A percentile compares a stretch with the other conserved stretches of the same genome.
Evolutionary conservation across 2,329 filamentous ascomycete species (phyloP).

Genomic region (Massarina eburnea): DNA sequence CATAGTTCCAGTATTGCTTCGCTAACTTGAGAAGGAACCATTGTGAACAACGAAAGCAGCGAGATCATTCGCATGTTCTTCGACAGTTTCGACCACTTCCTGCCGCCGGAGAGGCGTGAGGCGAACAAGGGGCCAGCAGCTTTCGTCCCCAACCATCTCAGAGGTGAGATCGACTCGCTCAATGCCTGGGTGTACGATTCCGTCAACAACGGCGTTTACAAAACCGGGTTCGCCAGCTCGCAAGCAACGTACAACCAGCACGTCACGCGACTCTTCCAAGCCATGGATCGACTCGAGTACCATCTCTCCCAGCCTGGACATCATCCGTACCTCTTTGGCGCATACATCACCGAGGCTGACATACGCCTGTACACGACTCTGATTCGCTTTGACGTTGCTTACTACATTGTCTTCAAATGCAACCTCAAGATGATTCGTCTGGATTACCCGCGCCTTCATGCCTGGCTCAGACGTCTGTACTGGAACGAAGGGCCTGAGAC

Average conservation of each 20-base stretch:
- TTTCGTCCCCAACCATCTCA: conserved; percentile 68
- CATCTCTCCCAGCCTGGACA: conserved; percentile 59
- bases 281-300: conserved; percentile 74
- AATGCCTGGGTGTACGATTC: conserved; percentile 78
- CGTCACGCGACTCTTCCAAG: conserved; percentile 70
- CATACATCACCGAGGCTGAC: conserved; percentile 53
- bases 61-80: conserved; percentile 40
- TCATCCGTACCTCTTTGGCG: conserved; percentile 73
- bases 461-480: conserved; percentile 79
- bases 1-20: not conserved
- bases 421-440: conserved; percentile 82
- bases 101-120: conserved; percentile 56
- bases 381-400: conserved; percentile 57
- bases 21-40: conserved; percentile 23
- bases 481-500: conserved; percentile 60
- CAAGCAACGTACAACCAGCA: conserved; percentile 80
- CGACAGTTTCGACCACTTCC: conserved; percentile 33
- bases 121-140: conserved; percentile 55
- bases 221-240: conserved; percentile 78
- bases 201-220: conserved; percentile 59
- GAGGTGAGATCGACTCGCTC: conserved; percentile 69
- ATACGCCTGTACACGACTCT: conserved; percentile 59
- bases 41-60: conserved; percentile 41
- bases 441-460: conserved; percentile 78
- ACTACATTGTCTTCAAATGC: conserved; percentile 66